Conservation (phyloP, 257 asterid genomes). For the Salvia miltiorrhiza region DNA sequence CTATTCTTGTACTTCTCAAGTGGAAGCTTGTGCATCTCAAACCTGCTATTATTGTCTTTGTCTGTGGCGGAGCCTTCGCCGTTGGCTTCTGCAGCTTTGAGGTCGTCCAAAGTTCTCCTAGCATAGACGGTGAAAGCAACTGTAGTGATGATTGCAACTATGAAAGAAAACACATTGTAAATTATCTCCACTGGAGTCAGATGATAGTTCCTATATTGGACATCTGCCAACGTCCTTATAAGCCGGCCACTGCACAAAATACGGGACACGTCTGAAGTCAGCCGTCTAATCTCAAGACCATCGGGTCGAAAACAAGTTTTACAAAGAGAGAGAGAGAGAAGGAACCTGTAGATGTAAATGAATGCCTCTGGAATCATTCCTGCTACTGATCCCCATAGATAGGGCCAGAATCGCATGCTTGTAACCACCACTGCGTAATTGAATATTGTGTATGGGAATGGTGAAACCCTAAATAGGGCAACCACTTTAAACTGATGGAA, state of each 20-base stretch:
- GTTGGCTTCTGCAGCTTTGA: slow-evolving; percentile 40
- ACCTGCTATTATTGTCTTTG: slow-evolving; percentile 13
- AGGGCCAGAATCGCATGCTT: slow-evolving; percentile 88
- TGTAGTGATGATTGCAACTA: slow-evolving; percentile 55
- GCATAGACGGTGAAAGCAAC: slow-evolving; percentile 77
- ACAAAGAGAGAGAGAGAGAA: background rate
- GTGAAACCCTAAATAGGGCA: slow-evolving; percentile 79
- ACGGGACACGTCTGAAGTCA: background rate
- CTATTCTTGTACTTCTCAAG: slow-evolving; percentile 40
- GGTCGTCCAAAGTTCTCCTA: slow-evolving; percentile 58
- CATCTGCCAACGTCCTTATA: slow-evolving; percentile 80
- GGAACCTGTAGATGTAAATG: slow-evolving; percentile 81
- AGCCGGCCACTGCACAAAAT: slow-evolving; percentile 74
- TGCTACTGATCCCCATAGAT: slow-evolving; percentile 72
- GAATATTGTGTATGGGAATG: slow-evolving; percentile 91
- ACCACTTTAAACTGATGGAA: slow-evolving; percentile 85
- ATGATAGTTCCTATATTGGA: slow-evolving; percentile 65
- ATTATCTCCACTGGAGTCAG: slow-evolving; percentile 70
- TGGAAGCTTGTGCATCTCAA: slow-evolving; percentile 70
- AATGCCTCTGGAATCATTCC: slow-evolving; percentile 98
- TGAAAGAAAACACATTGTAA: slow-evolving; percentile 69
- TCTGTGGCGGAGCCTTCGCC: slow-evolving; percentile 29
- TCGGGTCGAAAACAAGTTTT: background rate
- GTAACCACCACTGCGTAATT: slow-evolving; percentile 86
- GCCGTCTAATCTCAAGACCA: background rate